Evolutionary conservation across 2,329 filamentous ascomycete genomes (phyloP).

Genomic region (Sporothrix mexicana): DNA sequence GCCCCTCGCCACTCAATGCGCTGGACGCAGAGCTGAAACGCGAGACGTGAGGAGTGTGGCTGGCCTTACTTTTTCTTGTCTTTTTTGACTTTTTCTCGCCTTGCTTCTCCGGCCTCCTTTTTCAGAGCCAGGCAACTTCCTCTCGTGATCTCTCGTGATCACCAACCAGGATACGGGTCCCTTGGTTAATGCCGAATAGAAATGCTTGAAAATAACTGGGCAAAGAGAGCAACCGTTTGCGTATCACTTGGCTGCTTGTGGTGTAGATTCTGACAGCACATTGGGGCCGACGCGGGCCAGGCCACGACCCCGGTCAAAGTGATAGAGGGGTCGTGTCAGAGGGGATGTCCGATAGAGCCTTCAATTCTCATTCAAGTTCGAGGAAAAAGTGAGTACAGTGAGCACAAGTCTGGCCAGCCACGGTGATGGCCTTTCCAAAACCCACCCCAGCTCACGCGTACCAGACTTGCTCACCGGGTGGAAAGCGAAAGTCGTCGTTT

Average conservation of each 20-base stretch:
- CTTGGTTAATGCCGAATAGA: conserved; percentile 6
- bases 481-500: conserved; percentile 12
- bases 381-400: neutral
- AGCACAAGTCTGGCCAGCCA: neutral
- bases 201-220: neutral
- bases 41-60: neutral
- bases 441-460: conserved; percentile 1
- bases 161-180: neutral
- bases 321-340: conserved; percentile 6
- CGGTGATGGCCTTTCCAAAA: neutral
- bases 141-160: conserved; percentile 11
- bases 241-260: neutral
- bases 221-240: neutral
- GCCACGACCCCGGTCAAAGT: conserved; percentile 1
- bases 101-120: neutral
- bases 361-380: no score
- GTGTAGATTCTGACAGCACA: neutral
- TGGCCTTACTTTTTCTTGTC: neutral
- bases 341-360: neutral
- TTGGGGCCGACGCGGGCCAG: conserved; percentile 12
- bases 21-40: conserved; percentile 16
- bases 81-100: no score
- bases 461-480: conserved; percentile 11
- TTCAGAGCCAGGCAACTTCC: neutral
- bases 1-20: conserved; percentile 9